Evolutionary conservation across 805 yeast genomes (phyloP), one percentile per base, ranked within the genome.

Genomic region (Nematodospora valgi): DNA sequence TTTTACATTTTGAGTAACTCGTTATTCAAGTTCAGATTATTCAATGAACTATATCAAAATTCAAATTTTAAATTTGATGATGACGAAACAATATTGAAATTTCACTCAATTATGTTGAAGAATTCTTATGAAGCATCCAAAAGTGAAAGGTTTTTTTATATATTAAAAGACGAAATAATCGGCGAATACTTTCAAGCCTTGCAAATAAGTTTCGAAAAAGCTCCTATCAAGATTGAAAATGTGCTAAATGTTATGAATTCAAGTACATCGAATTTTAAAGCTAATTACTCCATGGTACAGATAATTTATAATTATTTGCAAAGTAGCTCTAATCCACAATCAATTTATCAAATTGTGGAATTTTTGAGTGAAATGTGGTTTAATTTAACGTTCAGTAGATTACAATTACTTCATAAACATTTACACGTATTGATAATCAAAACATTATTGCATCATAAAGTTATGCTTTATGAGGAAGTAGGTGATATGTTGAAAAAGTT

Each of bases 341-440:
- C 40, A 6, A 16, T 49, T 1, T 35, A 44, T 2, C 38, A 41
- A 1, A 36, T 73, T 14, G 51, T 64, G 11, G 58, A 54, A 2
- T 56, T 68, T 12, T 39, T 75, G 27, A 47, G 56, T 2, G 49
- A 56, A 0, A 63, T 83, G 13, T 86, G 95, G 93, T 59, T 58
- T 4, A 71, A 68, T 15, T 49, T 86, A 16, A 68, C 68, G 12
- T 66, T 70, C 1, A 80, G 78, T 8, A 64, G 94, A 31, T 59
- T 87, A 24, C 73, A 80, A 19, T 61, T 85, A 26, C 73, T 74
- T 28, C 93, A 86, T 43, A 74, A 78, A 34, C 68, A 68, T 10
- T 63, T 86, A 30, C 96, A 88, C 46, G 51, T 74, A 10, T 39
- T 49, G 0, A 64, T 83, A 19, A 76, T 87, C 16, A 59, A 71